Evolutionary conservation across 164 flowering plant genomes (phyloP), one percentile per base, ranked within the genome.

Genomic region (Liquidambar formosana): DNA sequence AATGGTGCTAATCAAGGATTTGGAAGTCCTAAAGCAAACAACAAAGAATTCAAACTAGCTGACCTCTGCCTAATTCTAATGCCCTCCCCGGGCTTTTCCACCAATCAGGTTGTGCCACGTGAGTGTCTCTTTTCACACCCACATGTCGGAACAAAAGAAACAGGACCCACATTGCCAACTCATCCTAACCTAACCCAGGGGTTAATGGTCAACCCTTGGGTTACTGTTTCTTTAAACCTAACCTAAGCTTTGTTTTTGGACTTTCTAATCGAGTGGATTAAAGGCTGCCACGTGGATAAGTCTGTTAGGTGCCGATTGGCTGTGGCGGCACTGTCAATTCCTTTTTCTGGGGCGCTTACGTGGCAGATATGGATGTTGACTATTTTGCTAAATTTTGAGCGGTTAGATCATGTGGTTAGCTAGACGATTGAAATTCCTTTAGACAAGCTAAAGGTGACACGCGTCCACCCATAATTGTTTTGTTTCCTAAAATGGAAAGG

Each of bases 161-260:
- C 83, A 80, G 60, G 77, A 61, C 76, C 80, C 75, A 75, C 77
- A 52, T 14, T 59, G 68, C 75, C 68, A n/a, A n/a, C 53, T 16
- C 19, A n/a, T 26, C 64, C 46, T 57, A 44, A 15, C 25, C 48
- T 53, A 52, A 52, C 57, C 57, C 22, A n/a, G 8, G 19, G 56
- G 52, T 69, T 64, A 72, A 23, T 21, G 56, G 77, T 69, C 75
- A 77, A 69, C 78, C 46, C 71, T 67, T 21, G 64, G 64, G n/a
- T n/a, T n/a, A n/a, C n/a, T n/a, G n/a, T n/a, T 76, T 73, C 61
- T 56, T 43, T 77, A 33, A 46, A 51, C 21, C 71, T 9, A 64
- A 71, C 44, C 57, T 12, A 44, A 22, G 65, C 43, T 63, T 16
- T 57, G 45, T 27, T 5, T 48, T 75, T 71, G 79, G 71, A 57